These are phyloP conservation scores for Leishmania turanica DNA, from an alignment of 208 protist genomes.

Conservation along the genomic window DNA sequence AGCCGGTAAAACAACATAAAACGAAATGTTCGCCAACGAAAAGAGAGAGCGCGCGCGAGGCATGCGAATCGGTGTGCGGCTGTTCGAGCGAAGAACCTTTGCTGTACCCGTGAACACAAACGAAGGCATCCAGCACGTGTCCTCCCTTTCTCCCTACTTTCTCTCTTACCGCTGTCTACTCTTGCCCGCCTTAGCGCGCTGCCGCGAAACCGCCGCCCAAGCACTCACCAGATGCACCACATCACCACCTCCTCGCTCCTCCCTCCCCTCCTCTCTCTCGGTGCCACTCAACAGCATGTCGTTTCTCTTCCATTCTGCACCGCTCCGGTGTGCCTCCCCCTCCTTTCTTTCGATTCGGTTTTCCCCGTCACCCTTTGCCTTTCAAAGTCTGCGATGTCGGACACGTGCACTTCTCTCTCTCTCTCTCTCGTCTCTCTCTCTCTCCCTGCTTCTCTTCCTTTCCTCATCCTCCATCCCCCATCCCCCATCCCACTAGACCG, in stretches of 20 bases:
- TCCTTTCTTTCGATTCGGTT: background rate
- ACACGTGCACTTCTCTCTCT: background rate
- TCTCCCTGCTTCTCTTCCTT: conserved; percentile 2
- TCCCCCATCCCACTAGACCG: background rate
- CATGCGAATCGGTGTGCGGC: background rate
- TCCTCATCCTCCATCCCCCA: background rate
- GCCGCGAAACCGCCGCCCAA: background rate
- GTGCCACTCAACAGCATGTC: background rate
- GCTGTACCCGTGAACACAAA: background rate
- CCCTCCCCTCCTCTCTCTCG: background rate
- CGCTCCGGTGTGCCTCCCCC: background rate
- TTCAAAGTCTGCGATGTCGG: background rate
- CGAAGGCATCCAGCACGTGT: background rate
- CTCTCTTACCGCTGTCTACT: background rate
- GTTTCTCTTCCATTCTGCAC: background rate
- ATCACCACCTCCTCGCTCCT: background rate
- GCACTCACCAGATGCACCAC: background rate
- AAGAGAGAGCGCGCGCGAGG: too few species aligned
- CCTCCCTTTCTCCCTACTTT: background rate
- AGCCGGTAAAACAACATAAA: background rate
- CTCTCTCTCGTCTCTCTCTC: background rate
- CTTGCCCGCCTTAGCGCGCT: background rate
- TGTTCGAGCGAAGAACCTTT: background rate
- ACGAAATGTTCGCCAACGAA: too few species aligned
- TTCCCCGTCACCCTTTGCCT: background rate